Conservation (phyloP, 306 rosid species). For the Begonia fuchsioides region DNA sequence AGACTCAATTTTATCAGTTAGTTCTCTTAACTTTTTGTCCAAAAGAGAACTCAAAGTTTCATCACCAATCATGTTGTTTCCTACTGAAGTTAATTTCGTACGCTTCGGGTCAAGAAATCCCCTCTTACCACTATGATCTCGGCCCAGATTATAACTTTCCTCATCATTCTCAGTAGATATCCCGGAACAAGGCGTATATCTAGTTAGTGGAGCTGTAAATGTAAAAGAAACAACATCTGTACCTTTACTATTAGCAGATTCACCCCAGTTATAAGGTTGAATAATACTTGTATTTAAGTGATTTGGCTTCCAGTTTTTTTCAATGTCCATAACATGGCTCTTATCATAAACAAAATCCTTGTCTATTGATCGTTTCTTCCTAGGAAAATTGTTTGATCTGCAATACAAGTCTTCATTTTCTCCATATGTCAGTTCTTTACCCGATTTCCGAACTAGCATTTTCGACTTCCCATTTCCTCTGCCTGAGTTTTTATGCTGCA, state of each 20-base stretch:
- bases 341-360: constrained; percentile 44
- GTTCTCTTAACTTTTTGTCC: constrained; percentile 74
- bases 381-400: constrained; percentile 37
- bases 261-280: constrained; percentile 27
- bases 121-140: constrained; percentile 48
- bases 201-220: constrained; percentile 77
- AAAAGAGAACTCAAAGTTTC: constrained; percentile 69
- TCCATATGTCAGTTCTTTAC: constrained; percentile 35
- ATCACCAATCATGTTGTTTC: constrained; percentile 57
- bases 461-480: constrained; percentile 42
- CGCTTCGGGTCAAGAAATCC: constrained; percentile 36
- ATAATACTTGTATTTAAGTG: constrained; percentile 23
- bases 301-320: constrained; percentile 40
- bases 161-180: constrained; percentile 25
- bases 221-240: constrained; percentile 91
- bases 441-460: constrained; percentile 44
- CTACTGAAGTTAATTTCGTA: constrained; percentile 41
- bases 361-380: constrained; percentile 75
- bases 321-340: constrained; percentile 35
- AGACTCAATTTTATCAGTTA: constrained; percentile 36
- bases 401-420: constrained; percentile 56
- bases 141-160: constrained; percentile 20
- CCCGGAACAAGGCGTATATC: constrained; percentile 38
- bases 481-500: constrained; percentile 45
- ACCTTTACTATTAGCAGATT: constrained; percentile 51